Percentiles rank a stretch among this genome's conserved stretches.
These are phyloP conservation scores for Trametes gibbosa DNA, from an alignment of 768 basidiomycete species.

Conservation along the genomic window DNA sequence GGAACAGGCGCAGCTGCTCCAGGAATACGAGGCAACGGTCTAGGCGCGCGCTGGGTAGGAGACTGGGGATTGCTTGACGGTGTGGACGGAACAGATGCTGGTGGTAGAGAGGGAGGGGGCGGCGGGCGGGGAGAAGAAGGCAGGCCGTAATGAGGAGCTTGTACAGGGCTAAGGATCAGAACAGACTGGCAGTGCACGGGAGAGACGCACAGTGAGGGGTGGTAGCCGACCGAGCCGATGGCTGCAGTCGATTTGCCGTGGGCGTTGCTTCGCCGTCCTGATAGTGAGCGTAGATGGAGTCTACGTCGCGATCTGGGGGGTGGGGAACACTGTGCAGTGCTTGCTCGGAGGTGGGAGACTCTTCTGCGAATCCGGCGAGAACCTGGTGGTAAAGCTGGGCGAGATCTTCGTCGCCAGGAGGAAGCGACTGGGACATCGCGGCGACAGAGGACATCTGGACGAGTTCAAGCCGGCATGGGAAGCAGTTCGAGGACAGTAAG, in stretches of 20 bases:
- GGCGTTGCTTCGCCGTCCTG: slow-evolving; percentile 27
- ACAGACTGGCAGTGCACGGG: slow-evolving; percentile 16
- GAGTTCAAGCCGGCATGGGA: not conserved
- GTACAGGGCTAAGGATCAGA: slow-evolving; percentile 9
- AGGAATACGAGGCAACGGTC: slow-evolving; percentile 30
- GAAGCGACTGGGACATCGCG: slow-evolving; percentile 34
- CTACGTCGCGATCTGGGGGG: slow-evolving; percentile 23
- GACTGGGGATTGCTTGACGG: slow-evolving; percentile 18
- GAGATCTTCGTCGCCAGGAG: slow-evolving; percentile 66
- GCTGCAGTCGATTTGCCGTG: slow-evolving; percentile 13
- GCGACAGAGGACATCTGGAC: slow-evolving; percentile 36
- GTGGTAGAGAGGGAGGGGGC: slow-evolving; percentile 22
- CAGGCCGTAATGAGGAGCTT: slow-evolving; percentile 19
- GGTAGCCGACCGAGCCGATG: slow-evolving; percentile 17
- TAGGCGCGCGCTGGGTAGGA: slow-evolving; percentile 23
- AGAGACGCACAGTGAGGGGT: slow-evolving; percentile 16
- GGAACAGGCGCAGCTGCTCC: slow-evolving; percentile 18
- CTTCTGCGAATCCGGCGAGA: slow-evolving; percentile 63
- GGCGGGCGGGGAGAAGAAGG: slow-evolving; percentile 24
- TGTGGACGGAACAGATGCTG: not conserved
- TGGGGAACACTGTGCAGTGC: slow-evolving; percentile 15
- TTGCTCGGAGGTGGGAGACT: slow-evolving; percentile 33
- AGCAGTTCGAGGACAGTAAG: not conserved
- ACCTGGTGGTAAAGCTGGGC: slow-evolving; percentile 76
- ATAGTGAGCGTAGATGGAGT: slow-evolving; percentile 24